These are phyloP conservation scores for Colletotrichum salicis DNA, from an alignment of 2,329 filamentous ascomycete genomes.

Conservation along the genomic window DNA sequence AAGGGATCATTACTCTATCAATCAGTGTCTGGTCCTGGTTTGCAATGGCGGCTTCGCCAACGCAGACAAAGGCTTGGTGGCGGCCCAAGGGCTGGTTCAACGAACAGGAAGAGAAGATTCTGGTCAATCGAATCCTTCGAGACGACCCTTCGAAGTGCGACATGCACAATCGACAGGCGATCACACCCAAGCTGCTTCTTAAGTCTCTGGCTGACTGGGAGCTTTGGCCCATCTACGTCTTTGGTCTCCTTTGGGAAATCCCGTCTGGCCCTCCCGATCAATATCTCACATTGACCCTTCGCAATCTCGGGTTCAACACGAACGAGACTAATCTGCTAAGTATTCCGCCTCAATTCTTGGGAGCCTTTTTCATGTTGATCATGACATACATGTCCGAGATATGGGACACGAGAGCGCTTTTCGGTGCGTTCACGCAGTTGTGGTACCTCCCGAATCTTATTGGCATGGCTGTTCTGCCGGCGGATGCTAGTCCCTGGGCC, in stretches of 20 bases:
- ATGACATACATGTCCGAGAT: conserved; percentile 46
- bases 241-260: conserved; percentile 56
- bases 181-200: conserved; percentile 58
- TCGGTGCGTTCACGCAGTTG: conserved; percentile 45
- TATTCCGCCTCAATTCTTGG: conserved; percentile 34
- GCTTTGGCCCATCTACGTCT: conserved; percentile 64
- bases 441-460: conserved; percentile 48
- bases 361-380: conserved; percentile 34
- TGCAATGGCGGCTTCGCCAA: conserved; percentile 45
- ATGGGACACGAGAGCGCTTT: conserved; percentile 43
- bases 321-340: conserved; percentile 59
- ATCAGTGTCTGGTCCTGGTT: conserved; percentile 45
- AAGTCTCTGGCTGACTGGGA: conserved; percentile 62
- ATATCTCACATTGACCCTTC: conserved; percentile 42
- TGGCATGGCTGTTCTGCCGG: conserved; percentile 44
- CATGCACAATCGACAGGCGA: conserved; percentile 65
- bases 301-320: conserved; percentile 45
- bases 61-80: conserved; percentile 56
- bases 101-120: conserved; percentile 66
- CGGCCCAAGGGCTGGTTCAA: conserved; percentile 66
- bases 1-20: conserved; percentile 38
- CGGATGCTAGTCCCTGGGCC: conserved; percentile 42
- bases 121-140: conserved; percentile 64
- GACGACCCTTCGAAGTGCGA: conserved; percentile 66
- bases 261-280: conserved; percentile 39